phyloP scores from a whole-genome alignment of 2,329 filamentous ascomycete species.

The Penicillium olsonii region DNA sequence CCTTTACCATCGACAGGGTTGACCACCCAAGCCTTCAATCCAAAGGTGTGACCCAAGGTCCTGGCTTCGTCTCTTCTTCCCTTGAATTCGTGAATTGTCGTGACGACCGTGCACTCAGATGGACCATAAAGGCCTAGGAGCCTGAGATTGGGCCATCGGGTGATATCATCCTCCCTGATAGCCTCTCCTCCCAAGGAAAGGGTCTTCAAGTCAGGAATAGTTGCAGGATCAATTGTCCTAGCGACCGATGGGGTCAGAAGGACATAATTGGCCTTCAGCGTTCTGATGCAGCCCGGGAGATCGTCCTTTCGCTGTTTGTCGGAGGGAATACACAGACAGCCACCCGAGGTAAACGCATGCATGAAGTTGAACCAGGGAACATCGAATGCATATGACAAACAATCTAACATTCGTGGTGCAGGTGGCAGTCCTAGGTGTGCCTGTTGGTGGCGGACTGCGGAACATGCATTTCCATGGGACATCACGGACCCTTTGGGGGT shows the following conservation, averaged over 20 bases:
- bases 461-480: slow-evolving; percentile 1
- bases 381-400: slow-evolving; percentile 2
- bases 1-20: neutral
- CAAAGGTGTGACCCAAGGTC: neutral
- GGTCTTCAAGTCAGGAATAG: neutral
- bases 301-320: neutral
- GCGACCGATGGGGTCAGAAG: neutral
- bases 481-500: neutral
- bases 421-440: neutral
- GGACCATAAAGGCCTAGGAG: neutral
- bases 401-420: neutral
- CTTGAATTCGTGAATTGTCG: neutral
- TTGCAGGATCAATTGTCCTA: neutral
- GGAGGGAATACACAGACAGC: slow-evolving; percentile 1
- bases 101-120: slow-evolving; percentile 1
- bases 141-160: neutral
- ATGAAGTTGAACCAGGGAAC: slow-evolving; percentile 1
- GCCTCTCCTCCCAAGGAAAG: neutral
- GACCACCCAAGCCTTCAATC: neutral
- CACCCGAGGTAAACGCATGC: neutral
- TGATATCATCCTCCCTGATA: neutral
- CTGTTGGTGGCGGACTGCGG: neutral
- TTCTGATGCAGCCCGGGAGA: neutral
- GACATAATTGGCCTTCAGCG: neutral
- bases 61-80: neutral